A percentile compares a stretch with the other conserved stretches of the same genome.
Conservation (phyloP, 2,329 filamentous ascomycete genomes). For the Endocalyx cinctus region DNA sequence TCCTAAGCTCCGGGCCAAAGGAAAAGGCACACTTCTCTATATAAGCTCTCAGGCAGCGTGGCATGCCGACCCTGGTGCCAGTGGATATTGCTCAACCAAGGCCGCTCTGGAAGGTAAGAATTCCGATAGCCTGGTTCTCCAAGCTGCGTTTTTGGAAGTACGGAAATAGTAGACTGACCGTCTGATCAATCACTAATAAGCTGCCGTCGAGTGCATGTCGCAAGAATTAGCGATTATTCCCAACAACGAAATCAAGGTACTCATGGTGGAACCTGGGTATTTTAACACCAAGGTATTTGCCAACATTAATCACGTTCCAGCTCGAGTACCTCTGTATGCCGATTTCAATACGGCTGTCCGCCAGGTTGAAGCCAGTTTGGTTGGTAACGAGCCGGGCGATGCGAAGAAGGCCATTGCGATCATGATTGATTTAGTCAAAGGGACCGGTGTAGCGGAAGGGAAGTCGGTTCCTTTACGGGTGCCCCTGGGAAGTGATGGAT, state of each 20-base stretch:
- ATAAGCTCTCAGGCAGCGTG: slow-evolving; percentile 27
- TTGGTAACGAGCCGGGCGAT: background rate
- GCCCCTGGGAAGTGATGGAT: slow-evolving; percentile 47
- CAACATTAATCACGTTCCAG: slow-evolving; percentile 1
- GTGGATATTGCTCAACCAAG: slow-evolving; percentile 6
- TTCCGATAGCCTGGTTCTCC: too few species aligned
- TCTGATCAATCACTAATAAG: too few species aligned
- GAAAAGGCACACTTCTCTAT: slow-evolving; percentile 23
- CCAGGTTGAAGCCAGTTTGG: background rate
- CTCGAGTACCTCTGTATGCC: background rate
- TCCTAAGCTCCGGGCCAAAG: slow-evolving; percentile 21
- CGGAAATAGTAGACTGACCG: too few species aligned
- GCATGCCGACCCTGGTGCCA: slow-evolving; percentile 19
- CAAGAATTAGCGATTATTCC: slow-evolving; percentile 27
- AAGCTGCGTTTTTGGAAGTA: too few species aligned
- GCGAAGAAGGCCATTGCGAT: background rate
- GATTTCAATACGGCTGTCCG: background rate
- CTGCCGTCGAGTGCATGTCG: slow-evolving; percentile 25
- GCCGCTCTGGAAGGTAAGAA: slow-evolving; percentile 10
- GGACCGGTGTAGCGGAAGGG: slow-evolving; percentile 31
- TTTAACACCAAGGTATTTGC: background rate
- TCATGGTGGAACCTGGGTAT: background rate
- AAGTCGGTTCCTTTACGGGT: slow-evolving; percentile 39
- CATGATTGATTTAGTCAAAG: slow-evolving; percentile 52
- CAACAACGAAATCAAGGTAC: slow-evolving; percentile 11